Percentiles rank a stretch among this genome's conserved stretches.
phyloP scores from a whole-genome alignment of 495 filamentous ascomycete genomes.

The Neurospora tetrasperma region DNA sequence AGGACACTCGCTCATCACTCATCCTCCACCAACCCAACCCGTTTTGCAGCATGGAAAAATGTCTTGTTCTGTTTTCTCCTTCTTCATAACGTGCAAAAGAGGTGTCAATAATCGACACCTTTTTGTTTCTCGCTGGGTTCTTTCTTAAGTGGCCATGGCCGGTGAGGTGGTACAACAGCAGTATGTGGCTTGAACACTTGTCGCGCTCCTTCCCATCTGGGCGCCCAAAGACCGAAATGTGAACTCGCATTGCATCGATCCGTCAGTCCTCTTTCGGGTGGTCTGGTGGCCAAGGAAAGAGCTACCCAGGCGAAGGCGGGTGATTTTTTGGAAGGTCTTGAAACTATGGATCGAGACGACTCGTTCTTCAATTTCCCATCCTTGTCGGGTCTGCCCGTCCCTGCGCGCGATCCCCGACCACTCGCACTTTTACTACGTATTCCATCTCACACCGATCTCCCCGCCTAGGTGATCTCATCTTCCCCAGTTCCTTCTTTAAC shows the following conservation, averaged over 20 bases:
- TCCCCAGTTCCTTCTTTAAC: neutral
- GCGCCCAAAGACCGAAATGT: neutral
- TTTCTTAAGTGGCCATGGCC: neutral
- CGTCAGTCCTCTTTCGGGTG: neutral
- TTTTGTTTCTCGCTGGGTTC: neutral
- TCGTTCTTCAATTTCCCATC: neutral
- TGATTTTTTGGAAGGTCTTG: neutral
- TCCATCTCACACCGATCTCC: neutral
- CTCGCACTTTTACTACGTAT: neutral
- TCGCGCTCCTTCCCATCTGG: neutral
- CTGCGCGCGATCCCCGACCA: neutral
- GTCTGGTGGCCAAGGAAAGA: neutral
- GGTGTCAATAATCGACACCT: neutral
- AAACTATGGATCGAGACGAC: neutral
- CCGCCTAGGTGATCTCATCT: neutral
- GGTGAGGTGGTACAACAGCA: conserved; percentile 11
- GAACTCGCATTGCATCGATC: neutral
- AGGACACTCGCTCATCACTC: neutral
- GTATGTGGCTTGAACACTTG: conserved; percentile 8
- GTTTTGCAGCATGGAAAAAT: neutral
- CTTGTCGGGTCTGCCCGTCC: neutral
- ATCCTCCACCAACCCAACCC: neutral
- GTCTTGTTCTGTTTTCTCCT: neutral
- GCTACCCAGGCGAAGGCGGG: neutral
- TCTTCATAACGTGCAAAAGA: neutral